phyloP scores from a whole-genome alignment of 441 rosid genomes.

The Arabidopsis lyrata region DNA sequence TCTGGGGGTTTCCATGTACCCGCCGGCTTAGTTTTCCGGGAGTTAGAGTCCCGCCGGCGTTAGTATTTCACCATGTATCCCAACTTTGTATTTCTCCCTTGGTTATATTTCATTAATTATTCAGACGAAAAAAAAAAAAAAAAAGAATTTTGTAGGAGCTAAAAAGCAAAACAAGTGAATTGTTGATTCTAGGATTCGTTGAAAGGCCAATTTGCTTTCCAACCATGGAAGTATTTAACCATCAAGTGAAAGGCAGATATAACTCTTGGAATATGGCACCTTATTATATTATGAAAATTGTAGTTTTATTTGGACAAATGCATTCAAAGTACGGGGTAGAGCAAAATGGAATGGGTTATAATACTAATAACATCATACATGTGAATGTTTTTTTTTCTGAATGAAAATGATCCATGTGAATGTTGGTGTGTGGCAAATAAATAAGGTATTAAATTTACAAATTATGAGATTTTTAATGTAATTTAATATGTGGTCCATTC shows the following conservation, averaged over 20 bases:
- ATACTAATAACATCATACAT: slow-evolving; percentile 6
- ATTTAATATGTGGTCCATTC: neutral
- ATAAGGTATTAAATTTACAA: neutral
- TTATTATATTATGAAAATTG: neutral
- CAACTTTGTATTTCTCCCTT: too few relatives aligned
- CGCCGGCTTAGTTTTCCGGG: too few relatives aligned
- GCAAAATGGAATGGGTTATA: slow-evolving; percentile 9
- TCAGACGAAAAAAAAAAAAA: too few relatives aligned
- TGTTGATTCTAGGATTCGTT: slow-evolving; percentile 16
- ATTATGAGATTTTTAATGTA: neutral
- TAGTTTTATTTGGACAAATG: slow-evolving; percentile 1
- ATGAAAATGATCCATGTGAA: too few relatives aligned
- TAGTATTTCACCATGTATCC: too few relatives aligned
- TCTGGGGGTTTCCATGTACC: too few relatives aligned
- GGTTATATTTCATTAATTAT: too few relatives aligned
- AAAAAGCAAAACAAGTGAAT: neutral
- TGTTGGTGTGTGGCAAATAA: neutral
- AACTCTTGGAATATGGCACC: neutral
- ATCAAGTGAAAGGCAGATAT: too few relatives aligned
- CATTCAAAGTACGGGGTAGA: neutral
- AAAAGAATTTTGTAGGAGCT: slow-evolving; percentile 6
- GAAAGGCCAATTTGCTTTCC: slow-evolving; percentile 18
- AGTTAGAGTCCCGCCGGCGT: too few relatives aligned
- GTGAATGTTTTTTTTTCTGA: neutral
- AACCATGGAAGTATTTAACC: slow-evolving; percentile 9